Conservation (phyloP, 2,329 filamentous ascomycete genomes). For the Blastomyces gilchristii region DNA sequence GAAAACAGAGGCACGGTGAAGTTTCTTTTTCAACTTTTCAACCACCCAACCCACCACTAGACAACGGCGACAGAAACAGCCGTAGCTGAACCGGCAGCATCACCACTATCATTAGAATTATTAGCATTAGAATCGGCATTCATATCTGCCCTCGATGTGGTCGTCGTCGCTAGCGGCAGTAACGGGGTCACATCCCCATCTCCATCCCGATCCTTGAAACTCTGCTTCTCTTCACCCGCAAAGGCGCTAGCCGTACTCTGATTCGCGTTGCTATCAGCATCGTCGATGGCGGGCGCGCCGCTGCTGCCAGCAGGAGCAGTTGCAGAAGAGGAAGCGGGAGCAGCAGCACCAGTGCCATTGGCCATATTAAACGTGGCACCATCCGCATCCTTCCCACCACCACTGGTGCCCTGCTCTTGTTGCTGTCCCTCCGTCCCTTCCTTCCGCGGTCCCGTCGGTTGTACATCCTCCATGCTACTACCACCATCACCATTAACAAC, state of each 20-base stretch:
- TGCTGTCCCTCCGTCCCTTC: not conserved
- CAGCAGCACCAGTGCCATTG: not conserved
- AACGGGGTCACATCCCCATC: slow-evolving; percentile 39
- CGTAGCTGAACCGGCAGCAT: slow-evolving; percentile 44
- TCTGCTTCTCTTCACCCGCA: slow-evolving; percentile 51
- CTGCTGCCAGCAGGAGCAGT: slow-evolving; percentile 16
- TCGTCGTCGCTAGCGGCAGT: slow-evolving; percentile 17
- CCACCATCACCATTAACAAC: not conserved
- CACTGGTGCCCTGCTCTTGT: not conserved
- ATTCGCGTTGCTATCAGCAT: slow-evolving; percentile 48
- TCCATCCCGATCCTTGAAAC: slow-evolving; percentile 19
- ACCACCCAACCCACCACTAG: slow-evolving; percentile 1
- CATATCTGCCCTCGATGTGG: not conserved
- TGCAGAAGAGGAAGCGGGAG: not conserved
- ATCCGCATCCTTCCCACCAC: not conserved
- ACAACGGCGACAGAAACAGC: slow-evolving; percentile 26
- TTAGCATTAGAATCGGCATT: not conserved
- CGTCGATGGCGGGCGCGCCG: slow-evolving; percentile 38
- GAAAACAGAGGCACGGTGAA: too few species aligned
- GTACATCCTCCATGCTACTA: not conserved
- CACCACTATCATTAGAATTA: slow-evolving; percentile 16
- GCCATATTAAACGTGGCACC: not conserved
- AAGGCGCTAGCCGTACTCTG: slow-evolving; percentile 47
- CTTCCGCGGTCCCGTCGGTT: not conserved
- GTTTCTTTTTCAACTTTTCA: too few species aligned